These are phyloP conservation scores for Trichoderma atrobrunneum DNA, from an alignment of 2,329 filamentous ascomycete genomes.

Conservation along the genomic window DNA sequence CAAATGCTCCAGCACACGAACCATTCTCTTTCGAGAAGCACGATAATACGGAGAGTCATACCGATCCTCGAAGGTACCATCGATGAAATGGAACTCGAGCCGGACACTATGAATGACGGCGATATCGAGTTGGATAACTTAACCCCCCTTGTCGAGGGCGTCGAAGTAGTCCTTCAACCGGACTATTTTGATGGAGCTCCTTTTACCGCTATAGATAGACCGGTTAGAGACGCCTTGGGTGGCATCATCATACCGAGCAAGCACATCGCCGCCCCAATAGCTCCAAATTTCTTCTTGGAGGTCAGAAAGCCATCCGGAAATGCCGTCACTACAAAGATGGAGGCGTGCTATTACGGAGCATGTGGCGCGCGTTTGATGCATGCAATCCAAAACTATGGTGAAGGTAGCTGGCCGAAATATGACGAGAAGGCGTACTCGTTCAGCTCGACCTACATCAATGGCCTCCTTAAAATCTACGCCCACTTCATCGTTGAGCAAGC, in stretches of 20 bases:
- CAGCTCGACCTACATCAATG: neutral
- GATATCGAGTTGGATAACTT: neutral
- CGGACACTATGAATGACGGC: neutral
- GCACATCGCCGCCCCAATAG: fast-evolving
- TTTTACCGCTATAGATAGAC: no score
- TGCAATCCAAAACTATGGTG: neutral
- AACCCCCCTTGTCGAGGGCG: neutral
- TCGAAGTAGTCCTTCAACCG: neutral
- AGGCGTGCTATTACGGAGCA: neutral
- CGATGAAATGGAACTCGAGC: no score
- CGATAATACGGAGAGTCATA: neutral
- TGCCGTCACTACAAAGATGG: neutral
- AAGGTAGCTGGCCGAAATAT: neutral
- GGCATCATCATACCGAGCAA: neutral
- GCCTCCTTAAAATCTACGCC: neutral
- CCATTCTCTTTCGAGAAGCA: no score
- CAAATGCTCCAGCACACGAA: no score
- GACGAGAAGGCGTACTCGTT: neutral
- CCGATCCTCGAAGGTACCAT: neutral
- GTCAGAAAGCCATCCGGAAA: neutral
- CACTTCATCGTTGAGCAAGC: neutral
- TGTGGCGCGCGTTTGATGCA: neutral
- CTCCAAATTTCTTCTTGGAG: neutral
- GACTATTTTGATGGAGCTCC: neutral
- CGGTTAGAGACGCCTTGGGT: neutral